Percentiles rank a stretch among this genome's conserved stretches.
Conservation (phyloP, 192 early-diverging fungal species). For the Gryganskiella cystojenkinii region DNA sequence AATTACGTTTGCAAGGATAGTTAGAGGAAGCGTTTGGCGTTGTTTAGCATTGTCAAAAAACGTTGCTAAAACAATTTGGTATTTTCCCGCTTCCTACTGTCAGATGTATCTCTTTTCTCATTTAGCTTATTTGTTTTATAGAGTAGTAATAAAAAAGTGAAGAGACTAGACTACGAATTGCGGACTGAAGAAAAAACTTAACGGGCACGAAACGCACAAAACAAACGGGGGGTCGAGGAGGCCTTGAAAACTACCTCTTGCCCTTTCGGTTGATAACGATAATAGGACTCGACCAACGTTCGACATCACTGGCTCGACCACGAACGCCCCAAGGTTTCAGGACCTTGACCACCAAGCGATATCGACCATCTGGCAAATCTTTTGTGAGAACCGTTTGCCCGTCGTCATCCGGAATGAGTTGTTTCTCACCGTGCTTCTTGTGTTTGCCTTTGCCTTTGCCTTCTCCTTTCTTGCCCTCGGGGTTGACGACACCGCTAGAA, state of each 20-base stretch:
- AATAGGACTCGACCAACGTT: slow-evolving; percentile 39
- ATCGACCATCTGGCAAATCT: slow-evolving; percentile 33
- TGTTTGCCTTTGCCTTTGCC: not conserved
- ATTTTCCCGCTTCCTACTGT: too few species aligned
- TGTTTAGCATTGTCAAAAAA: too few species aligned
- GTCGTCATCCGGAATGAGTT: not conserved
- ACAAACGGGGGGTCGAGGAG: too few species aligned
- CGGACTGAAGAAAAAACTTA: too few species aligned
- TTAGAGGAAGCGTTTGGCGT: too few species aligned
- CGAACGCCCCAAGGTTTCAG: slow-evolving; percentile 44
- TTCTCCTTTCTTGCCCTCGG: not conserved
- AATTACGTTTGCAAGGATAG: too few species aligned
- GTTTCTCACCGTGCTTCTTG: not conserved
- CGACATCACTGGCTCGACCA: slow-evolving; percentile 35
- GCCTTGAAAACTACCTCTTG: not conserved
- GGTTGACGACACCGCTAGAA: too few species aligned
- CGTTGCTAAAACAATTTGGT: too few species aligned
- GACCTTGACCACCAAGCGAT: slow-evolving; percentile 40
- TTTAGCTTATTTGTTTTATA: too few species aligned
- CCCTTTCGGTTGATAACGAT: slow-evolving; percentile 33
- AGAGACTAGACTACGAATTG: not conserved
- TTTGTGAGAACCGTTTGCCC: not conserved
- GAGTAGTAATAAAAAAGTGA: not conserved
- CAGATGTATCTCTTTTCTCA: too few species aligned
- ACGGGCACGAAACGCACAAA: too few species aligned